phyloP scores from a whole-genome alignment of 2,329 filamentous ascomycete species.

The Clonostachys rosea region DNA sequence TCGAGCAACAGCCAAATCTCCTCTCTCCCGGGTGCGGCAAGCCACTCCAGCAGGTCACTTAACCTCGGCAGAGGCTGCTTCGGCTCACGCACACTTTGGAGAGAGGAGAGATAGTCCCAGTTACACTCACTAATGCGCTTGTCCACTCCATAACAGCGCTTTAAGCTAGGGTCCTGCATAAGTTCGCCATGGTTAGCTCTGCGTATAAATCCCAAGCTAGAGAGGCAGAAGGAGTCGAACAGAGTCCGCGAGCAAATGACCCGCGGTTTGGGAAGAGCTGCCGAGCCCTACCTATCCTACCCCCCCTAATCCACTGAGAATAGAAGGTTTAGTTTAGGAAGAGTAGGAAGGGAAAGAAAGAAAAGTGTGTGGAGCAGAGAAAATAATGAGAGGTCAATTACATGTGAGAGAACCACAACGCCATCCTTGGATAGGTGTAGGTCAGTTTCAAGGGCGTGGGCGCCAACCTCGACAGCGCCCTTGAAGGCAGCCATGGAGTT shows the following conservation, averaged over 20 bases:
- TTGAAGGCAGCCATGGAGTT: conserved; percentile 80
- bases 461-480: conserved; percentile 67
- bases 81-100: conserved; percentile 65
- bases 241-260: neutral
- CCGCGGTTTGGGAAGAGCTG: neutral
- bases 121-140: conserved; percentile 70
- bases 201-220: neutral
- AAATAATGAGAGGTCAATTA: conserved; percentile 26
- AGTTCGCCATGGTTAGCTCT: neutral
- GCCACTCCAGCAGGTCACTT: conserved; percentile 66
- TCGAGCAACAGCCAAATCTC: conserved; percentile 80
- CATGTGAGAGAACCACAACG: conserved; percentile 81
- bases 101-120: conserved; percentile 66
- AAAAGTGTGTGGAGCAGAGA: neutral
- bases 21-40: conserved; percentile 60
- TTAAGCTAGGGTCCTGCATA: conserved; percentile 64
- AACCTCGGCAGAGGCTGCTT: conserved; percentile 70
- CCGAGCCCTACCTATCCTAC: too few relatives aligned
- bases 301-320: too few relatives aligned
- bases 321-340: too few relatives aligned
- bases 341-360: neutral
- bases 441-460: conserved; percentile 84
- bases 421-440: conserved; percentile 78
- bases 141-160: conserved; percentile 76
- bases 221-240: neutral